These are phyloP conservation scores for Angomonas desouzai DNA, from an alignment of 208 protist species.

Conservation along the genomic window DNA sequence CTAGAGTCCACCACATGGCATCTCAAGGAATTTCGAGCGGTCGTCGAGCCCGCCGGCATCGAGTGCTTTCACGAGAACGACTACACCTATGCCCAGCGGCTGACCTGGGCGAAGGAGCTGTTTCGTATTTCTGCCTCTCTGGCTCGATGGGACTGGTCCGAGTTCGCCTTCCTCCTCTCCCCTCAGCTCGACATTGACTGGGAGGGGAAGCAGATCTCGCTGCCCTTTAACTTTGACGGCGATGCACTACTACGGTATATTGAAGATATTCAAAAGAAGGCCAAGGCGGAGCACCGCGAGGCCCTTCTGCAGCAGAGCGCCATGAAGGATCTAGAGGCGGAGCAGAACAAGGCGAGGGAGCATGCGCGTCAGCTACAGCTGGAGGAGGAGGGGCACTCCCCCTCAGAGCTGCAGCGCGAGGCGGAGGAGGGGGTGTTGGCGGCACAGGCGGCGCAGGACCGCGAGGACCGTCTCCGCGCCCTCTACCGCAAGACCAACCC, in stretches of 20 bases:
- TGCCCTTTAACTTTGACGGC: constrained; percentile 88
- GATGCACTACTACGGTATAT: constrained; percentile 84
- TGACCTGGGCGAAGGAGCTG: constrained; percentile 87
- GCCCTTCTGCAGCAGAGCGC: constrained; percentile 63
- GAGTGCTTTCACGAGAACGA: constrained; percentile 85
- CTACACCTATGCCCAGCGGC: constrained; percentile 86
- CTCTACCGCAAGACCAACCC: constrained; percentile 59
- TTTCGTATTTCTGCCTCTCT: constrained; percentile 74
- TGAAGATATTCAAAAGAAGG: constrained; percentile 74
- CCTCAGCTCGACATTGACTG: constrained; percentile 83
- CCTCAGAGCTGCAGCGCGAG: constrained; percentile 8
- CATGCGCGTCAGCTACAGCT: constrained; percentile 62
- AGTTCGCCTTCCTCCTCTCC: constrained; percentile 82
- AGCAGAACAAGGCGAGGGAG: constrained; percentile 31
- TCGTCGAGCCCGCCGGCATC: constrained; percentile 73
- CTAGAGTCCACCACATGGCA: constrained; percentile 90
- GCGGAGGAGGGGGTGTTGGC: neutral
- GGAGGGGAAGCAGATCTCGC: constrained; percentile 47
- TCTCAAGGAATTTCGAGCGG: constrained; percentile 77
- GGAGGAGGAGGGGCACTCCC: constrained; percentile 4
- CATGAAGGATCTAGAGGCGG: constrained; percentile 34
- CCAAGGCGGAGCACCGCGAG: constrained; percentile 53
- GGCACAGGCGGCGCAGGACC: neutral
- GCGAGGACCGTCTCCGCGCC: constrained; percentile 25
- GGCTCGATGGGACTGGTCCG: constrained; percentile 86